Evolutionary conservation across 2,329 filamentous ascomycete species (phyloP).

Genomic region (Albophoma yamanashiensis): DNA sequence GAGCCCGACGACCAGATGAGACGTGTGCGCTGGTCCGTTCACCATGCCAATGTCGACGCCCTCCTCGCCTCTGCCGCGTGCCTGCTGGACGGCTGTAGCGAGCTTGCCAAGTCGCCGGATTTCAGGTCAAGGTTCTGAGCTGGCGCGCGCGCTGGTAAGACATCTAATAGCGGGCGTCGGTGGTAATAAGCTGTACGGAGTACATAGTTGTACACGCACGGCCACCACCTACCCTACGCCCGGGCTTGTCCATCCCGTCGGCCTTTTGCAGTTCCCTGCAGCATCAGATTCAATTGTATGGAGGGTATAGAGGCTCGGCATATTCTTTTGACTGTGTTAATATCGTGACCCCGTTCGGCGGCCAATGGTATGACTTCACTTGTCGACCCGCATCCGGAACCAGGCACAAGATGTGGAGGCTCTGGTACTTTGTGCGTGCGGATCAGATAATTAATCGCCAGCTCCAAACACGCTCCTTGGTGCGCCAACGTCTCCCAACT

Average conservation of each 20-base stretch:
- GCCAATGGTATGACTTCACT: too few relatives aligned
- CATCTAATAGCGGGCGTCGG: too few relatives aligned
- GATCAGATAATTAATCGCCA: not conserved
- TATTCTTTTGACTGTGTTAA: too few relatives aligned
- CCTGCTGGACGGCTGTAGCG: not conserved
- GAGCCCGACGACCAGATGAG: not conserved
- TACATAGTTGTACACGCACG: too few relatives aligned
- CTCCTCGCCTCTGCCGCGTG: not conserved
- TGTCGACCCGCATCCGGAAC: not conserved
- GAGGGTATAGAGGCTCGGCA: not conserved
- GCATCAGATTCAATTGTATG: not conserved
- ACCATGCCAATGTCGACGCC: not conserved
- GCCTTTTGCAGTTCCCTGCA: not conserved
- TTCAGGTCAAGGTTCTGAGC: not conserved
- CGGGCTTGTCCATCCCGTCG: not conserved
- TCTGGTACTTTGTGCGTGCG: not conserved
- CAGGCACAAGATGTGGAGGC: not conserved
- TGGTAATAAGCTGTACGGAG: too few relatives aligned
- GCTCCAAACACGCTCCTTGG: not conserved
- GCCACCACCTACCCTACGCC: not conserved
- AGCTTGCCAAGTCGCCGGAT: not conserved
- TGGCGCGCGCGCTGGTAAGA: not conserved
- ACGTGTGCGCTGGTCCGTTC: not conserved
- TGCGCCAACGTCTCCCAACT: not conserved
- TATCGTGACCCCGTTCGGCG: not conserved